Base-by-base conservation (phyloP, 176 grass and related monocot species). In the Carex kokanica region DNA sequence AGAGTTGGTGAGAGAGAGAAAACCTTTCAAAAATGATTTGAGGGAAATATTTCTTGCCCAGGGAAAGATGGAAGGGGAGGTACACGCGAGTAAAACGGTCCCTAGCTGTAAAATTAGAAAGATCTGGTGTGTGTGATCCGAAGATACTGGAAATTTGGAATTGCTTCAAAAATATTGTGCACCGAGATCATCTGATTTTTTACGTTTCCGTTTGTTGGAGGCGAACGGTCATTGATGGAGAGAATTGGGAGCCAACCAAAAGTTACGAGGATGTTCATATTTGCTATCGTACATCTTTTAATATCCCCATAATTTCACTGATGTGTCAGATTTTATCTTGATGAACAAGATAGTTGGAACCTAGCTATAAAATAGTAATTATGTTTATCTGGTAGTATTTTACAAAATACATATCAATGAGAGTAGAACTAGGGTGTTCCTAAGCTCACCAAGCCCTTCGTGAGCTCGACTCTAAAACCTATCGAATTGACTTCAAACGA, bases 1-100 rank as follows among this genome's bases (percentile, higher is more conserved):
- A 75, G 45, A 74, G 11, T 14, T 12, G 21, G 43, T 25, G 41
- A 74, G 40, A 73, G 69, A 74, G 34, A 70, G 12, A 34, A 4
- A 74, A 74, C 3, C 71, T 74, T 75, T 54, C 18, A 75, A 75
- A 75, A 12, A 53, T 53, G 25, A 75, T 75, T 75, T 53, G 72
- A 54, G 21, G 45, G 21, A 75, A 54, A 75, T 74, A 52, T 74
- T 74, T 53, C 13, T 24, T 67, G 27, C 16, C 20, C 71, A 23
- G 21, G 41, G 70, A 24, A 24, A 52, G 21, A 52, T 20, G 52
- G 20, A 15, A 74, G 11, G 13, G 47, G 23, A 27, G 20, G 72
- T 47, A 71, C 21, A 71, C 16, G 6, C 32, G 7, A 70, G 2
- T 15, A 75, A 75, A 53, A 53, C 69, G 69, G 40, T 73, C 17